These are phyloP conservation scores for Pseudozyma pruni DNA, from an alignment of 1,284 basidiomycete genomes.

Conservation along the genomic window DNA sequence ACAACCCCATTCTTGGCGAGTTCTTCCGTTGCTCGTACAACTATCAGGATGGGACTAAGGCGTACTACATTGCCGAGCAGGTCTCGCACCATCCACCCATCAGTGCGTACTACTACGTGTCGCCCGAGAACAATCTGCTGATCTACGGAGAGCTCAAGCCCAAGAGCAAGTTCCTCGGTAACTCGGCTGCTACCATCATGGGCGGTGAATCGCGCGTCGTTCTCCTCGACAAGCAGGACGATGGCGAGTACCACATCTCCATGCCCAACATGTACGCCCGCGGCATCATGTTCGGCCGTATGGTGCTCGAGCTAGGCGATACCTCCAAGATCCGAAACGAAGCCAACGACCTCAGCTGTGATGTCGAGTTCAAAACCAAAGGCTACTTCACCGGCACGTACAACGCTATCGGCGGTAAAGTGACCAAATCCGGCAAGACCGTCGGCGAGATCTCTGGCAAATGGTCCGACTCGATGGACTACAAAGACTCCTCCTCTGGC, in stretches of 20 bases:
- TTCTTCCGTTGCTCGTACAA: conserved; percentile 96
- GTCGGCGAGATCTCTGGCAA: conserved; percentile 88
- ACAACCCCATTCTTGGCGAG: conserved; percentile 96
- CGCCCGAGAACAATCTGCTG: conserved; percentile 81
- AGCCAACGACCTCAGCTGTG: conserved; percentile 78
- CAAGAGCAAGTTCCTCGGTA: conserved; percentile 95
- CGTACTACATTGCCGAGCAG: conserved; percentile 94
- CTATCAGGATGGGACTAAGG: conserved; percentile 88
- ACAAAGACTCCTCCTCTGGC: conserved; percentile 74
- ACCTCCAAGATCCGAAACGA: conserved; percentile 86
- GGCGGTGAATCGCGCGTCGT: conserved; percentile 82
- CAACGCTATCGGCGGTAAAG: conserved; percentile 85
- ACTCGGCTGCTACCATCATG: conserved; percentile 75
- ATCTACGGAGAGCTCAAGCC: conserved; percentile 95
- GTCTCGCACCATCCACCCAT: conserved; percentile 94
- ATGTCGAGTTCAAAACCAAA: conserved; percentile 97
- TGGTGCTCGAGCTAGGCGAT: conserved; percentile 96
- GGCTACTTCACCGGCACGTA: conserved; percentile 98
- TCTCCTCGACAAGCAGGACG: conserved; percentile 59
- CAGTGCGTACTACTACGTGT: conserved; percentile 95
- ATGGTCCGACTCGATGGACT: conserved; percentile 93
- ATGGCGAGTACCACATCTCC: conserved; percentile 64
- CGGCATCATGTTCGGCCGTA: conserved; percentile 96
- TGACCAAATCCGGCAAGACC: conserved; percentile 77
- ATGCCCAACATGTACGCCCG: conserved; percentile 78